Percentiles rank a stretch among this genome's conserved stretches.
Conservation (phyloP, 1,284 basidiomycete genomes). For the Tylopilus sp. region DNA sequence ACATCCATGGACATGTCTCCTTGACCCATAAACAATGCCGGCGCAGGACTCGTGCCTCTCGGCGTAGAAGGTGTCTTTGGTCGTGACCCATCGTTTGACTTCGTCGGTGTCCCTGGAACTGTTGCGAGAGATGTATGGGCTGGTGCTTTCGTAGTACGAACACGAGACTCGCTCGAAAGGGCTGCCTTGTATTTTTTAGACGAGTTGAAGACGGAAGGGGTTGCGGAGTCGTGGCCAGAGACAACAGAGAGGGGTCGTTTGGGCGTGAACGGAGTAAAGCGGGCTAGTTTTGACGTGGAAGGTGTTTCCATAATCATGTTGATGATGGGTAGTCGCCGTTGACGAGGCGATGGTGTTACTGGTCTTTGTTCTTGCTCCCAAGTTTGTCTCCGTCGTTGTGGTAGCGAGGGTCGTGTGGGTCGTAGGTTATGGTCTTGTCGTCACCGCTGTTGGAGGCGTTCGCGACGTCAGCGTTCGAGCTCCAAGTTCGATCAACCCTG, state of each 20-base stretch:
- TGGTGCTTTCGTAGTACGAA: slow-evolving; percentile 36
- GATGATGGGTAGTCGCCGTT: slow-evolving; percentile 2
- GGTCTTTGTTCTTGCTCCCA: neutral
- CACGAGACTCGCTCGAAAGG: slow-evolving; percentile 54
- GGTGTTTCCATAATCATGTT: slow-evolving; percentile 15
- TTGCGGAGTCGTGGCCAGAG: slow-evolving; percentile 25
- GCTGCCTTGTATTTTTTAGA: slow-evolving; percentile 66
- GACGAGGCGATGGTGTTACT: neutral
- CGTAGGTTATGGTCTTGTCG: neutral
- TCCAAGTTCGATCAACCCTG: slow-evolving; percentile 30
- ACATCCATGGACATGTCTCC: slow-evolving; percentile 65
- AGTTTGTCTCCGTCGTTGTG: neutral
- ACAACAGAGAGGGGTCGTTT: slow-evolving; percentile 45
- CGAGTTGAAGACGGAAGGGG: slow-evolving; percentile 44
- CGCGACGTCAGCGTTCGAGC: neutral
- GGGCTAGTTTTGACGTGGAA: slow-evolving; percentile 31
- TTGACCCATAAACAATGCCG: slow-evolving; percentile 41
- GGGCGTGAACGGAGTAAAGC: slow-evolving; percentile 48
- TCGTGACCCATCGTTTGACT: slow-evolving; percentile 36
- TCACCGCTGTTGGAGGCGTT: slow-evolving; percentile 6
- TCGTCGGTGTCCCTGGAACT: slow-evolving; percentile 52
- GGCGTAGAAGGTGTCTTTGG: slow-evolving; percentile 55
- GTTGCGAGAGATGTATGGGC: slow-evolving; percentile 41
- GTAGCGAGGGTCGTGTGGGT: neutral
- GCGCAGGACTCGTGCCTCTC: slow-evolving; percentile 43